Conservation (phyloP, 805 yeast genomes). For the Starmerella bombi region DNA sequence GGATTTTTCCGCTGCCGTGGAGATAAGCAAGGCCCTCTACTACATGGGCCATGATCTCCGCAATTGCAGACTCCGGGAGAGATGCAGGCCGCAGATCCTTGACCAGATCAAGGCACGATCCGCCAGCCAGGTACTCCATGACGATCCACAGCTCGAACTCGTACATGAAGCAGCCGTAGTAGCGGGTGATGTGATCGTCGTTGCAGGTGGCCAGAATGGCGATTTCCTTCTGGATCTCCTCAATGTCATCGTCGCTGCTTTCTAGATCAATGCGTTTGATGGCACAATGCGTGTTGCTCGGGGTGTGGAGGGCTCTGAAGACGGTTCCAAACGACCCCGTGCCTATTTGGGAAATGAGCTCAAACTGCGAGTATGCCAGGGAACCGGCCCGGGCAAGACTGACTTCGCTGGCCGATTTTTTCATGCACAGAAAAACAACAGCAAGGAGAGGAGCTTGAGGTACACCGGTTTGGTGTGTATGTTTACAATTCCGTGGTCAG, state of each 20-base stretch:
- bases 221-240: conserved; percentile 63
- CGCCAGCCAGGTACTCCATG: conserved; percentile 74
- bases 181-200: conserved; percentile 48
- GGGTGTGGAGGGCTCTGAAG: conserved; percentile 43
- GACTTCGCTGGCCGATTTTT: conserved; percentile 1
- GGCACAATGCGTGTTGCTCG: conserved; percentile 28
- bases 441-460: neutral
- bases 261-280: conserved; percentile 49
- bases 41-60: conserved; percentile 41
- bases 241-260: conserved; percentile 48
- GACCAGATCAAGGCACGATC: conserved; percentile 54
- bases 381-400: conserved; percentile 1
- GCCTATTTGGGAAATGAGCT: conserved; percentile 45
- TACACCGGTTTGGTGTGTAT: neutral
- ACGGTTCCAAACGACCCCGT: conserved; percentile 72
- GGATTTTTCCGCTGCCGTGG: conserved; percentile 63
- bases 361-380: conserved; percentile 32
- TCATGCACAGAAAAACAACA: neutral
- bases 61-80: conserved; percentile 42
- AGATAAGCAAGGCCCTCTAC: conserved; percentile 50
- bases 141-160: conserved; percentile 64
- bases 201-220: conserved; percentile 54
- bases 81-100: conserved; percentile 33
- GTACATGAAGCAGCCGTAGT: conserved; percentile 57
- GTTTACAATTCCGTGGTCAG: no score